Conservation (phyloP, 202 grass and related monocot genomes). For the Digitaria exilis region DNA sequence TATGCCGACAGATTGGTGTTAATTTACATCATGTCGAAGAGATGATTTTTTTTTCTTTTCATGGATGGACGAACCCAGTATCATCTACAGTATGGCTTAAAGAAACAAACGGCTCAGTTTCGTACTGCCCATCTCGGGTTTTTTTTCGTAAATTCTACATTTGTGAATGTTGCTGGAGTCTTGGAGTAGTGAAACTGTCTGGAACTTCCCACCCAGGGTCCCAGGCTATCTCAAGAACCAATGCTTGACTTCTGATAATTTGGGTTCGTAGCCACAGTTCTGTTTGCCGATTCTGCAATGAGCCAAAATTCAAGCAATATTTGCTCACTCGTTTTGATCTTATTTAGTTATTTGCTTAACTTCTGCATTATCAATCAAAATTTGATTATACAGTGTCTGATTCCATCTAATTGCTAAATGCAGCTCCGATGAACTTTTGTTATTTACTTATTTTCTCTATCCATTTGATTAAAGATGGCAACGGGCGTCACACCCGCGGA, state of each 20-base stretch:
- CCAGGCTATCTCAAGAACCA: background rate
- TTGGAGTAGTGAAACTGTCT: conserved; percentile 19
- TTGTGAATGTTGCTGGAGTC: conserved; percentile 10
- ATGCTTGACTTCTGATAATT: conserved; percentile 8
- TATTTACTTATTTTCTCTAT: conserved; percentile 22
- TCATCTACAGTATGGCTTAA: conserved; percentile 26
- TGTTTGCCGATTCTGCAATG: conserved; percentile 4
- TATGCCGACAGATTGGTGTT: background rate
- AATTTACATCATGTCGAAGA: background rate
- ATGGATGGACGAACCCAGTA: background rate
- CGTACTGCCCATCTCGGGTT: background rate
- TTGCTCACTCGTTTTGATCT: background rate
- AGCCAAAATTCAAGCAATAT: background rate
- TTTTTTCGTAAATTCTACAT: background rate
- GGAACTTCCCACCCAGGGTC: background rate
- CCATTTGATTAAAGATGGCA: too few species aligned
- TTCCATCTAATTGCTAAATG: conserved; percentile 11
- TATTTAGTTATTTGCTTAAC: conserved; percentile 13
- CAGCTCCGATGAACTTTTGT: background rate
- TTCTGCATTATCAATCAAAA: background rate
- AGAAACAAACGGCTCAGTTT: conserved; percentile 24
- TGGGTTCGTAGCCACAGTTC: conserved; percentile 18
- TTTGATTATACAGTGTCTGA: background rate
- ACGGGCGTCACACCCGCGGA: too few species aligned
- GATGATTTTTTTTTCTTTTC: conserved; percentile 25